Percentiles rank a stretch among this genome's conserved stretches.
Evolutionary conservation across 768 basidiomycete genomes (phyloP).

Genomic region (Chalciporus sphaerocephalus): DNA sequence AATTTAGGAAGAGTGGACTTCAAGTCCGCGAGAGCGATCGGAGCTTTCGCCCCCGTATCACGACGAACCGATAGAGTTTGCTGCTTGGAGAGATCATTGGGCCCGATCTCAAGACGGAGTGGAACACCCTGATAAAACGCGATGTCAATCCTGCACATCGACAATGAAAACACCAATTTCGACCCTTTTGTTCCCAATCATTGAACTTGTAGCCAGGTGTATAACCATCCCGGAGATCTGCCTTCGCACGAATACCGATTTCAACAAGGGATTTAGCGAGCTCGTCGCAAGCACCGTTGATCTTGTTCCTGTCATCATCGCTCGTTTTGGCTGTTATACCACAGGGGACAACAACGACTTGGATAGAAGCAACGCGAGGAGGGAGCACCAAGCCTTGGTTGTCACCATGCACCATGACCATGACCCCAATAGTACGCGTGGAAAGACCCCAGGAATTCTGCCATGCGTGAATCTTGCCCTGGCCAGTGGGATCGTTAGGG

Average conservation of each 20-base stretch:
- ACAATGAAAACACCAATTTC: slow-evolving; percentile 9
- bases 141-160: not conserved
- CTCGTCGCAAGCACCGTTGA: slow-evolving; percentile 75
- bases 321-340: slow-evolving; percentile 86
- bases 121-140: slow-evolving; percentile 76
- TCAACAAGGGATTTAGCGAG: slow-evolving; percentile 71
- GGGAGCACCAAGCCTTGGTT: slow-evolving; percentile 96
- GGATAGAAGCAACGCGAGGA: slow-evolving; percentile 91
- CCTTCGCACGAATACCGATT: slow-evolving; percentile 75
- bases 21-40: slow-evolving; percentile 50
- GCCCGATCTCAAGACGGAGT: slow-evolving; percentile 94
- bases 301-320: slow-evolving; percentile 60
- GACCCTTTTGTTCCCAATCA: slow-evolving; percentile 97
- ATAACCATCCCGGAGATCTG: slow-evolving; percentile 91
- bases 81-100: slow-evolving; percentile 79
- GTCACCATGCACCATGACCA: slow-evolving; percentile 99
- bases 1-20: slow-evolving; percentile 51
- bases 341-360: slow-evolving; percentile 89
- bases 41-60: slow-evolving; percentile 59
- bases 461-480: slow-evolving; percentile 82
- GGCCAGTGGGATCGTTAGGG: slow-evolving; percentile 65
- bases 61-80: slow-evolving; percentile 85
- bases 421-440: slow-evolving; percentile 94
- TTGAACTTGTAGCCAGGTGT: slow-evolving; percentile 99
- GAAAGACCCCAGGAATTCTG: slow-evolving; percentile 99